Evolutionary conservation across 2,329 filamentous ascomycete genomes (phyloP).

Genomic region (Whalleya microplaca): DNA sequence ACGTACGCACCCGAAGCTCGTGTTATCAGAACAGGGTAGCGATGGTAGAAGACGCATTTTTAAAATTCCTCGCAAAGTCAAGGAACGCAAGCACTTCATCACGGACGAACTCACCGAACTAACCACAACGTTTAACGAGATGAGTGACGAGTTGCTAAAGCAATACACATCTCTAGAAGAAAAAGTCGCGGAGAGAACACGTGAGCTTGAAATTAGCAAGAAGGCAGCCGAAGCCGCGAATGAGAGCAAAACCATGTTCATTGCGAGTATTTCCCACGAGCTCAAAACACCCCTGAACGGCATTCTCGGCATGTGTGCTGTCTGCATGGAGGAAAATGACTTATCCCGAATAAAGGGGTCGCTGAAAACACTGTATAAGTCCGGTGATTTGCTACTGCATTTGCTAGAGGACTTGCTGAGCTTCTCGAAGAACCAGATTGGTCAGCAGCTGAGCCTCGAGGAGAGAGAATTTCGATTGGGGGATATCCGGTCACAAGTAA

Average conservation of each 20-base stretch:
- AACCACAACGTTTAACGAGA: slow-evolving; percentile 86
- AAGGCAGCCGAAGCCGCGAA: slow-evolving; percentile 93
- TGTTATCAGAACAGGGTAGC: slow-evolving; percentile 40
- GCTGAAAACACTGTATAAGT: slow-evolving; percentile 86
- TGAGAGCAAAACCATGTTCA: slow-evolving; percentile 95
- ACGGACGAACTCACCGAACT: slow-evolving; percentile 86
- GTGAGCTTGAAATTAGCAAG: slow-evolving; percentile 85
- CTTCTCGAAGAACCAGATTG: slow-evolving; percentile 94
- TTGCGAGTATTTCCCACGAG: slow-evolving; percentile 88
- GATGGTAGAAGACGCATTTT: slow-evolving; percentile 62
- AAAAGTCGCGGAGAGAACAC: slow-evolving; percentile 80
- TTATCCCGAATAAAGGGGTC: slow-evolving; percentile 77
- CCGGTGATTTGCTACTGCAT: slow-evolving; percentile 81
- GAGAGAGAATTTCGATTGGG: slow-evolving; percentile 82
- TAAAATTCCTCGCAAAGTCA: slow-evolving; percentile 83
- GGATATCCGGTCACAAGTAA: slow-evolving; percentile 81
- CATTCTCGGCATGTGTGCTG: slow-evolving; percentile 90
- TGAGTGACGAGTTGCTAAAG: slow-evolving; percentile 86
- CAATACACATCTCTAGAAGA: slow-evolving; percentile 86
- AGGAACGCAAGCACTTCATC: slow-evolving; percentile 72
- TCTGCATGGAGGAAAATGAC: slow-evolving; percentile 91
- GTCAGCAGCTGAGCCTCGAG: slow-evolving; percentile 79
- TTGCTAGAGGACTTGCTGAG: slow-evolving; percentile 87
- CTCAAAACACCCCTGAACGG: slow-evolving; percentile 95
- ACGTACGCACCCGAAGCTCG: slow-evolving; percentile 32